Evolutionary conservation across 2,329 filamentous ascomycete species (phyloP).

Genomic region (Bipolaris victoriae): DNA sequence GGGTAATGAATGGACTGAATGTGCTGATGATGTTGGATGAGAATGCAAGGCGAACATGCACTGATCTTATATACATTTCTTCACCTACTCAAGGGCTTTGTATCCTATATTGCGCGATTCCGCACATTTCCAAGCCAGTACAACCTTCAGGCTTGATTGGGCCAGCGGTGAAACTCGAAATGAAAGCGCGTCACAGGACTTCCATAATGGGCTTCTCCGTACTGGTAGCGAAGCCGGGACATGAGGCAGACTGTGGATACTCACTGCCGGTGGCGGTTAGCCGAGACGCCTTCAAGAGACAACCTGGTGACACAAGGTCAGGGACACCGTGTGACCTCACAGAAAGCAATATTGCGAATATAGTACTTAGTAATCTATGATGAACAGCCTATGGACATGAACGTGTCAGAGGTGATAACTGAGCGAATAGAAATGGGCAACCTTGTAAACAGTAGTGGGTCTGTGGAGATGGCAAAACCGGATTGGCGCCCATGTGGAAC

Average conservation of each 20-base stretch:
- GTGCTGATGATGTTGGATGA: slow-evolving; percentile 10
- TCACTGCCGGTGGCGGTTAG: slow-evolving; percentile 30
- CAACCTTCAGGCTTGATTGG: slow-evolving; percentile 29
- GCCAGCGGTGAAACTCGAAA: slow-evolving; percentile 32
- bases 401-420: slow-evolving; percentile 2
- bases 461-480: slow-evolving; percentile 6
- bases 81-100: slow-evolving; percentile 2
- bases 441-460: slow-evolving; percentile 3
- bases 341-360: slow-evolving; percentile 35
- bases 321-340: slow-evolving; percentile 21
- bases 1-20: slow-evolving; percentile 11
- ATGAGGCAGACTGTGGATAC: slow-evolving; percentile 24
- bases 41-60: slow-evolving; percentile 12
- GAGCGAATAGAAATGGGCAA: slow-evolving; percentile 13
- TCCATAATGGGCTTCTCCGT: slow-evolving; percentile 15
- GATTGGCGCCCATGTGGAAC: slow-evolving; percentile 24
- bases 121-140: slow-evolving; percentile 23
- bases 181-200: slow-evolving; percentile 31
- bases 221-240: slow-evolving; percentile 30
- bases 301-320: slow-evolving; percentile 27
- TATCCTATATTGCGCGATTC: slow-evolving; percentile 33
- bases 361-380: slow-evolving; percentile 18
- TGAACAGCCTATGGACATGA: slow-evolving; percentile 16
- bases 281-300: slow-evolving; percentile 24
- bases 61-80: slow-evolving; percentile 32